Base-by-base conservation (phyloP, 2,329 filamentous ascomycete species). In the Hypoxylon rubiginosum region DNA sequence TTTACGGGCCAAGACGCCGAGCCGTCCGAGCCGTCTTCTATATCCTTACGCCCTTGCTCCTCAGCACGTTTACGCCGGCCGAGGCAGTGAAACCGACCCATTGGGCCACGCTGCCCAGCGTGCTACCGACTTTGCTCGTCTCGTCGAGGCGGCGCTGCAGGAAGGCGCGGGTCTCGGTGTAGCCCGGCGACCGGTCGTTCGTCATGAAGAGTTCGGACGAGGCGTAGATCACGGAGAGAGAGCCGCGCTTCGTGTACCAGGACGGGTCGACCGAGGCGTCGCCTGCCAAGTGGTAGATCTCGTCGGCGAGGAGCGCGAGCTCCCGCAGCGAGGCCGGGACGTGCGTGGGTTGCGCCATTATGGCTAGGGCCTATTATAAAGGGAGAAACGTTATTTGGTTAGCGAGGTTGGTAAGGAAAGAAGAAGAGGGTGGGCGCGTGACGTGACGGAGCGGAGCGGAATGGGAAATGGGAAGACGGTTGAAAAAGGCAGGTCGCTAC, bases 151-250 rank as follows among this genome's bases (percentile, higher is more conserved):
- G 86, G 46, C 93, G 86, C 59, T 90, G 86, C 57, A 98, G 82
- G 77, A 98, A 99, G 9, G 88, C 85, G 70, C 90, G 90, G 3
- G 96, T 98, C 68, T 94, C 92, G 9, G 76, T 78, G 73, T 92
- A 96, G n/a, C 87, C 88, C 0, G 85, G 81, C 3, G 91, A 94
- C 65, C 83, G 85, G 79, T 98, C 96, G 64, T 91, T 94, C 21
- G 94, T 97, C 94, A 98, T 97, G 81, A 94, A 97, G 4, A 97
- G 83, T 80, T 99, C 96, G 60, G 91, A 87, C 34, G 90, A 88
- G 55, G 93, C 93, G 72, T 89, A 89, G 45, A 87, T 82, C 71
- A 85, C 80, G 34, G 86, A 86, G 9, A 89, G 78, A 19, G 83
- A 84, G 3, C 82, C 86, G 52, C 87, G 85, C 76, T 88, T 88